These are phyloP conservation scores for Boletellus emodensis DNA, from an alignment of 768 basidiomycete genomes.

Conservation along the genomic window DNA sequence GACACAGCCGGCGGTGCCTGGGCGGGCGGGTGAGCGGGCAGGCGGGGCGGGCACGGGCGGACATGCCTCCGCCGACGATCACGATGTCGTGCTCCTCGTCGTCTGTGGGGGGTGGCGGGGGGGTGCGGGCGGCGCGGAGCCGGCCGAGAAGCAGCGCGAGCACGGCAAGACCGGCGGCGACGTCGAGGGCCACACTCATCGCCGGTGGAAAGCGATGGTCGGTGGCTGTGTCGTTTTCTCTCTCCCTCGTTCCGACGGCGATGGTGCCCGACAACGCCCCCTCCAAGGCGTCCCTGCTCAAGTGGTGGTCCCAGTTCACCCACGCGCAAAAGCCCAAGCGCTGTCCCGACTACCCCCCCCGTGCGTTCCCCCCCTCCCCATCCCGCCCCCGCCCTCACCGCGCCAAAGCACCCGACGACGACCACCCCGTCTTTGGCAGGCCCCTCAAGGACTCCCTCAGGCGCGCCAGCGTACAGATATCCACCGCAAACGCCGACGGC, in stretches of 20 bases:
- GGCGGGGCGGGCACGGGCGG: not conserved
- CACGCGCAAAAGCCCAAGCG: constrained; percentile 58
- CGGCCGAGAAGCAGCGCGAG: constrained; percentile 5
- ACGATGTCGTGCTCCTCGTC: constrained; percentile 46
- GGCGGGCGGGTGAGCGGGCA: not conserved
- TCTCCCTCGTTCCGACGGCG: not conserved
- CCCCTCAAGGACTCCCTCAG: constrained; percentile 79
- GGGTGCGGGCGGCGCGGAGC: not conserved
- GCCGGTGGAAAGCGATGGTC: too few species aligned
- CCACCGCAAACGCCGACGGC: constrained; percentile 78
- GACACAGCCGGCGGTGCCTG: constrained; percentile 44
- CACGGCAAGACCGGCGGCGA: constrained; percentile 6
- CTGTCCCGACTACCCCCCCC: constrained; percentile 41
- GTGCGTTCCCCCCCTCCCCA: constrained; percentile 27
- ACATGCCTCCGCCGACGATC: constrained; percentile 51
- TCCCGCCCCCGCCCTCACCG: constrained; percentile 1
- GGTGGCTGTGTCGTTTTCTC: constrained; percentile 18
- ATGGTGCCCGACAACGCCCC: constrained; percentile 35
- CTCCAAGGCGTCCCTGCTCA: constrained; percentile 59
- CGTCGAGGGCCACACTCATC: not conserved
- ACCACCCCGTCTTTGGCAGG: constrained; percentile 73
- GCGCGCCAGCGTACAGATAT: constrained; percentile 91
- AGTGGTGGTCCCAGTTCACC: constrained; percentile 81
- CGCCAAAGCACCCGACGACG: constrained; percentile 27
- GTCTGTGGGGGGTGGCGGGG: not conserved